Evolutionary conservation across 345 rosid species (phyloP), one percentile per base, ranked within the genome.

Genomic region (Populus deltoides): DNA sequence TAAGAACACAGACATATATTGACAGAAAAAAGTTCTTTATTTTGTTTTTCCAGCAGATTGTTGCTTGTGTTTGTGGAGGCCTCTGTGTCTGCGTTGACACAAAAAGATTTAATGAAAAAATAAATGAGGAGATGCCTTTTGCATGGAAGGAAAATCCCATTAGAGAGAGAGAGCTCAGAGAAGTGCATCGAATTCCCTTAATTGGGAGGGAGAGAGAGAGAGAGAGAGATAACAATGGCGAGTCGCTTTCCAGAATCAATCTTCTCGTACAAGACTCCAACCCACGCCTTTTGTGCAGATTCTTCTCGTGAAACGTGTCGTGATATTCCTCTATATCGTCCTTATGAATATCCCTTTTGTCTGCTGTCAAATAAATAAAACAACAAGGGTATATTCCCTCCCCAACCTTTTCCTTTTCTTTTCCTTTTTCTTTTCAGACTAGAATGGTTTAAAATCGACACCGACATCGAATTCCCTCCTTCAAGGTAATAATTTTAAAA

Each of bases 301-400:
- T 80, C 81, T 80, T 88, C 89, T 77, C 86, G 75, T 75, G 86
- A 84, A 89, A 86, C 88, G 86, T 84, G 92, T 84, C 88, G 29
- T 74, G 10, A 72, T 88, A 91, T 86, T 87, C 88, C 83, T 63
- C 49, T 61, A 59, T 77, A 74, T 80, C 85, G 68, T 74, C 80
- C 86, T 68, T 76, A 72, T 90, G 94, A 85, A 89, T 90, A 90
- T 90, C 91, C 91, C 87, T 86, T 87, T 83, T 90, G 94, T 89
- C 94, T 86, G 79, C 75, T 66, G 63, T 77, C 16, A 25, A 55
- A 75, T 47, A 8, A 35, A 24, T 13, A 17, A 16, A 41, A 17
- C 29, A 47, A 3, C 8, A 9, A 25, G 29, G 17, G 20, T 33
- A 33, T 33, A 33, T 33, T 33, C 35, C 35, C 35, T 33, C 35